phyloP scores from a whole-genome alignment of 176 grass and related monocot genomes.

The Oryza rufipogon region DNA sequence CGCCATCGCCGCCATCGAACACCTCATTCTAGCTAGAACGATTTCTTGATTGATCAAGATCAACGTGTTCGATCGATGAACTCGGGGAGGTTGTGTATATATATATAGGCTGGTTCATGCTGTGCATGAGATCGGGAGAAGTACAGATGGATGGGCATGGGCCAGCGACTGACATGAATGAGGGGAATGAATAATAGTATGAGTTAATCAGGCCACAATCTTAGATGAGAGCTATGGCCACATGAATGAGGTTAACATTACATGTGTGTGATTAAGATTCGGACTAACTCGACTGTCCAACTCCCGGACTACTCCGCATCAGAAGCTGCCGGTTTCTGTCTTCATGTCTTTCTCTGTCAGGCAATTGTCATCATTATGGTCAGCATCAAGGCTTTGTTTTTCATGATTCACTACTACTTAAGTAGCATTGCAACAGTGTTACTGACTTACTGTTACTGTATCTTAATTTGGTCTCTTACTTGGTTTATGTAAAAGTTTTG shows the following conservation, averaged over 20 bases:
- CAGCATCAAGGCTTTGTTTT: not conserved
- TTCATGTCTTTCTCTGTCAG: constrained; percentile 7
- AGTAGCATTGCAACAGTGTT: not conserved
- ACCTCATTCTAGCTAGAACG: no score
- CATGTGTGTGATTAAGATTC: not conserved
- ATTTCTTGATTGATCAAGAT: not conserved
- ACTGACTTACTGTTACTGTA: no score
- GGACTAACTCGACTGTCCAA: not conserved
- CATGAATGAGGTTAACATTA: not conserved
- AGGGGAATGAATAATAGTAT: not conserved
- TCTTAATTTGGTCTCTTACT: no score
- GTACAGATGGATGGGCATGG: not conserved
- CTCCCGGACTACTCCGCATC: not conserved
- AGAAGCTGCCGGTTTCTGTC: constrained; percentile 26
- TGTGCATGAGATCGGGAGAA: not conserved
- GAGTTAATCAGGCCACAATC: constrained; percentile 43
- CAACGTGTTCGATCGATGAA: not conserved
- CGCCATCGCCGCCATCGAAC: not conserved
- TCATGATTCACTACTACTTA: not conserved
- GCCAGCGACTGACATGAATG: not conserved
- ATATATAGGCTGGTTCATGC: not conserved
- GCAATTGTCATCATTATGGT: not conserved
- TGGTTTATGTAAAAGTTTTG: not conserved
- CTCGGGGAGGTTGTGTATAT: not conserved
- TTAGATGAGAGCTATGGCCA: constrained; percentile 34